Conservation (phyloP, 2,329 filamentous ascomycete genomes). For the Ophidiomyces ophidiicola region DNA sequence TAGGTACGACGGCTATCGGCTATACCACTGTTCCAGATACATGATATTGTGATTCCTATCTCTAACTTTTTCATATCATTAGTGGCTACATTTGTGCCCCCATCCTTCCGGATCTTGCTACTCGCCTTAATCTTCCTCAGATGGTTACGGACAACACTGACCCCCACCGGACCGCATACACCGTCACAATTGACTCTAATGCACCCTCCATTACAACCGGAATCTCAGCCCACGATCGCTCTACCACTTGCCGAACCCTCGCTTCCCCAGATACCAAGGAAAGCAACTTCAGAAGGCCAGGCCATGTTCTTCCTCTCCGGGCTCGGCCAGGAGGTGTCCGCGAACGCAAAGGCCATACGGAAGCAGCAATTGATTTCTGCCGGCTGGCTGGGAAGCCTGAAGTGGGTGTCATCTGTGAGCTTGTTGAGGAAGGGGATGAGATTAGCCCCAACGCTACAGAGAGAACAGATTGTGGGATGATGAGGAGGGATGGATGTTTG, state of each 20-base stretch:
- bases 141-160: constrained; percentile 78
- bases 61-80: neutral
- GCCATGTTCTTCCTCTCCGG: constrained; percentile 78
- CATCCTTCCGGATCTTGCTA: constrained; percentile 56
- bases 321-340: constrained; percentile 69
- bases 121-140: constrained; percentile 64
- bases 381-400: constrained; percentile 62
- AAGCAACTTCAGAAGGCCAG: constrained; percentile 62
- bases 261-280: constrained; percentile 51
- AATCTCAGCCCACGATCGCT: constrained; percentile 79
- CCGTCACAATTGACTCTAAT: constrained; percentile 71
- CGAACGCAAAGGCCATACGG: constrained; percentile 73
- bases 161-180: constrained; percentile 84
- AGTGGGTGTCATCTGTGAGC: constrained; percentile 77
- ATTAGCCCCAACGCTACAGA: constrained; percentile 31
- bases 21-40: neutral
- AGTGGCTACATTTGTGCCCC: constrained; percentile 86
- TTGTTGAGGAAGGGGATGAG: constrained; percentile 74
- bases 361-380: constrained; percentile 87
- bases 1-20: constrained; percentile 34
- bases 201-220: constrained; percentile 68
- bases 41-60: neutral
- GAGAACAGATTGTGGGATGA: constrained; percentile 56
- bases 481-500: constrained; percentile 78
- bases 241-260: constrained; percentile 65